These are phyloP conservation scores for Epichloe baconii DNA, from an alignment of 2,329 filamentous ascomycete genomes.

Conservation along the genomic window DNA sequence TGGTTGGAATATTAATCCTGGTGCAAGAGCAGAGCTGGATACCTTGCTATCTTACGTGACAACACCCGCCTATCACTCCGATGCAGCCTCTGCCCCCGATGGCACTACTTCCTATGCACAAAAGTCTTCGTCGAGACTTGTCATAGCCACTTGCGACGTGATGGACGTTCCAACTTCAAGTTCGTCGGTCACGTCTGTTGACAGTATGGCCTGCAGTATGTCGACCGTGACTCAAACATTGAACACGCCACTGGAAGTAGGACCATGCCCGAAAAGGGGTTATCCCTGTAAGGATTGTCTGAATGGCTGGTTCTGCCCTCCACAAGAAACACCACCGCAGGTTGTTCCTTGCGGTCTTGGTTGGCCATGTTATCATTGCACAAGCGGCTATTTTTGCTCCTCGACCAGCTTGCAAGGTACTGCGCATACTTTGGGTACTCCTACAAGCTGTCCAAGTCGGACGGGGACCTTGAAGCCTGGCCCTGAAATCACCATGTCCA, in stretches of 20 bases:
- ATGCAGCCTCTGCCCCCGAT: neutral
- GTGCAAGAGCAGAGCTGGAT: neutral
- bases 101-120: neutral
- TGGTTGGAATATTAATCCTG: conserved; percentile 1
- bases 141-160: neutral
- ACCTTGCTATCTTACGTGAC: neutral
- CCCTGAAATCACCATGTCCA: neutral
- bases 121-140: neutral
- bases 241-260: neutral
- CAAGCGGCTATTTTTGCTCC: conserved; percentile 16
- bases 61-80: neutral
- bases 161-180: neutral
- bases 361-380: conserved; percentile 20
- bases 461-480: neutral
- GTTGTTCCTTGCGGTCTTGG: conserved; percentile 16
- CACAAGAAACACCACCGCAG: conserved; percentile 18
- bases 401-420: neutral
- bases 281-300: conserved; percentile 17
- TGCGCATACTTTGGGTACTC: neutral
- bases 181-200: neutral
- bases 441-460: neutral
- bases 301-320: conserved; percentile 20
- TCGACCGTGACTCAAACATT: neutral
- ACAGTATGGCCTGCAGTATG: neutral
- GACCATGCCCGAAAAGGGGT: conserved; percentile 14